Base-by-base conservation (phyloP, 352 stramenopile species). In the Aphanomyces invadans region DNA sequence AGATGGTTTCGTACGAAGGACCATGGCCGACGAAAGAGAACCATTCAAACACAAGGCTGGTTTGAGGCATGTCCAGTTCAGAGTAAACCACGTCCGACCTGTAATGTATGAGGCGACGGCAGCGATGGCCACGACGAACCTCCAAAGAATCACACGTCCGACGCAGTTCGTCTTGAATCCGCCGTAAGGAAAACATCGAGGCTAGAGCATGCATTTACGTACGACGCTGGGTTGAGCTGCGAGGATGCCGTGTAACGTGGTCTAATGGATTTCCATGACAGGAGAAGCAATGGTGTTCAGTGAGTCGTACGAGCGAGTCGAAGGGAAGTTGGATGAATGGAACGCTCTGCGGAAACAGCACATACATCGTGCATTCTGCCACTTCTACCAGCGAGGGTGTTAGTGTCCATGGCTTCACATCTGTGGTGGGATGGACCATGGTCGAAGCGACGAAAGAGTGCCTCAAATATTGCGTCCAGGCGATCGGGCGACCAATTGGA, bases 371-470 rank as follows among this genome's bases (percentile, higher is more conserved):
- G 12, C 49, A n/a, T 12, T 57, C 49, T 21, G 29, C 7, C 23
- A 33, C 9, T 52, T 52, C 44, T 52, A 52, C 12, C n/a, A n/a
- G n/a, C n/a, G n/a, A n/a, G n/a, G n/a, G n/a, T n/a, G n/a, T n/a
- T n/a, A n/a, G n/a, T n/a, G n/a, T n/a, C n/a, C n/a, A n/a, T n/a
- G n/a, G n/a, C n/a, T n/a, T n/a, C n/a, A n/a, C n/a, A n/a, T n/a
- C n/a, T 23, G 44, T n/a, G 21, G 9, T 5, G 9, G 44, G 44
- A n/a, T 23, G 44, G 10, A 57, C 49, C 49, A 23, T 17, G 25
- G 49, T 57, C 49, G 49, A 57, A 57, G 49, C 15, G 29, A n/a
- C 49, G 49, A 33, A 57, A 57, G 5, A 57, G 49, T 11, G 21
- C 4, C 23, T 3, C 29, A n/a, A 21, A 57, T 15, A 57, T 4